A percentile compares a stretch with the other conserved stretches of the same genome.
Evolutionary conservation across 2,329 filamentous ascomycete species (phyloP).

Genomic region (Aureobasidium sp.): DNA sequence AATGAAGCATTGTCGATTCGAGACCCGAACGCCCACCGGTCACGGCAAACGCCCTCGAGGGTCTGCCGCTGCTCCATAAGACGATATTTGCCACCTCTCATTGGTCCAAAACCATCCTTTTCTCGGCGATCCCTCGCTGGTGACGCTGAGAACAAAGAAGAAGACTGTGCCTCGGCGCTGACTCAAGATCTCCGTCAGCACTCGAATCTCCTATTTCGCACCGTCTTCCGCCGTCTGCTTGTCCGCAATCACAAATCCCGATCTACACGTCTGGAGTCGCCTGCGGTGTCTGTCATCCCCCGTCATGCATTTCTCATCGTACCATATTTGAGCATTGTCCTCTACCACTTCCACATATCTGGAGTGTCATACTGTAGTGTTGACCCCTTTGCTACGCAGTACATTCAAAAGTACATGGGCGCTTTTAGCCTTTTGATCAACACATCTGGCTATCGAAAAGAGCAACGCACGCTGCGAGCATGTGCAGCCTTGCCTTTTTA

Average conservation of each 20-base stretch:
- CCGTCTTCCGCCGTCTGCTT: slow-evolving; percentile 1
- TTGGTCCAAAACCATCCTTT: not conserved
- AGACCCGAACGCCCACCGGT: not conserved
- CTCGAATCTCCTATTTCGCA: not conserved
- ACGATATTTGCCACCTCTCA: not conserved
- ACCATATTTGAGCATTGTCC: not conserved
- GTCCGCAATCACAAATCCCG: not conserved
- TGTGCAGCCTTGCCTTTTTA: slow-evolving; percentile 3
- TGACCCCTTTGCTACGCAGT: too few species aligned
- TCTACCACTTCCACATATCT: too few species aligned
- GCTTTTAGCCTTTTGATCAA: slow-evolving; percentile 1
- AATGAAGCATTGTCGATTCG: not conserved
- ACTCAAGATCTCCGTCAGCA: not conserved
- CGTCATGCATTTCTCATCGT: not conserved
- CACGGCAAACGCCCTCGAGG: not conserved
- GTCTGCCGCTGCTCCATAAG: not conserved
- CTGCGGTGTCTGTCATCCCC: not conserved
- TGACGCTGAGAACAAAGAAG: not conserved
- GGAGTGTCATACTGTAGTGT: not conserved
- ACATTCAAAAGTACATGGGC: not conserved
- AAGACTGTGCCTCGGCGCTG: not conserved
- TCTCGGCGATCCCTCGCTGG: slow-evolving; percentile 5
- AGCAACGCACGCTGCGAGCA: slow-evolving; percentile 1
- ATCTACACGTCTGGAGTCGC: not conserved
- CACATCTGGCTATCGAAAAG: not conserved